phyloP scores from a whole-genome alignment of 768 basidiomycete species.

The Tricholoma furcatifolium region DNA sequence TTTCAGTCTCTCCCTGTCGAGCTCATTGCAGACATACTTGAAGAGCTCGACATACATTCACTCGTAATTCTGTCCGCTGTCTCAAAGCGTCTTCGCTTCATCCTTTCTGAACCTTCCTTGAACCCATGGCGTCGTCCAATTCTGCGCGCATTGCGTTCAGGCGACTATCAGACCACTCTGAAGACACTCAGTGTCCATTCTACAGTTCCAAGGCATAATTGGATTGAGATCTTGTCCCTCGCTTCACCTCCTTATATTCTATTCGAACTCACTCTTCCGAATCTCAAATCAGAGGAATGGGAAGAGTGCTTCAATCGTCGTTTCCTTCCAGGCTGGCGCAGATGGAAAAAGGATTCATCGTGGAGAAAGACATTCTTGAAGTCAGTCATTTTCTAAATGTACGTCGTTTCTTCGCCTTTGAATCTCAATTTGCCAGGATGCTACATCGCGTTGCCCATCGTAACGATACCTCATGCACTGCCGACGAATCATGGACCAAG shows the following conservation, averaged over 20 bases:
- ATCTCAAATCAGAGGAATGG: conserved; percentile 66
- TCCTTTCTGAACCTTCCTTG: conserved; percentile 61
- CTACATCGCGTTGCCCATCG: conserved; percentile 71
- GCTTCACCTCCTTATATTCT: conserved; percentile 64
- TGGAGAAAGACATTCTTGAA: conserved; percentile 71
- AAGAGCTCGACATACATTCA: conserved; percentile 62
- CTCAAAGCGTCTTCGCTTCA: conserved; percentile 53
- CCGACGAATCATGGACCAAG: conserved; percentile 85
- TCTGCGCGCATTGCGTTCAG: conserved; percentile 47
- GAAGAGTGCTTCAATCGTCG: conserved; percentile 69
- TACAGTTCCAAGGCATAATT: conserved; percentile 73
- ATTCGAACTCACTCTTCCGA: conserved; percentile 67
- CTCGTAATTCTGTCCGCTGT: conserved; percentile 60
- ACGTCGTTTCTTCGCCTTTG: conserved; percentile 8
- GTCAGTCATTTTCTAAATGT: conserved; percentile 37
- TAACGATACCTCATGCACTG: conserved; percentile 63
- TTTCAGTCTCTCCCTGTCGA: conserved; percentile 71
- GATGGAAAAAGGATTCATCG: conserved; percentile 58
- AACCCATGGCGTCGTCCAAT: conserved; percentile 81
- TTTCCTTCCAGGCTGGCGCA: conserved; percentile 76
- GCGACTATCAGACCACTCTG: conserved; percentile 48
- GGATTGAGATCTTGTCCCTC: conserved; percentile 71
- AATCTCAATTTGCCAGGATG: conserved; percentile 36
- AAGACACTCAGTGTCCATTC: conserved; percentile 60
- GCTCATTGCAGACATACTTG: conserved; percentile 68